These are phyloP conservation scores for Schizophyllum amplum DNA, from an alignment of 1,284 basidiomycete species.

Conservation along the genomic window DNA sequence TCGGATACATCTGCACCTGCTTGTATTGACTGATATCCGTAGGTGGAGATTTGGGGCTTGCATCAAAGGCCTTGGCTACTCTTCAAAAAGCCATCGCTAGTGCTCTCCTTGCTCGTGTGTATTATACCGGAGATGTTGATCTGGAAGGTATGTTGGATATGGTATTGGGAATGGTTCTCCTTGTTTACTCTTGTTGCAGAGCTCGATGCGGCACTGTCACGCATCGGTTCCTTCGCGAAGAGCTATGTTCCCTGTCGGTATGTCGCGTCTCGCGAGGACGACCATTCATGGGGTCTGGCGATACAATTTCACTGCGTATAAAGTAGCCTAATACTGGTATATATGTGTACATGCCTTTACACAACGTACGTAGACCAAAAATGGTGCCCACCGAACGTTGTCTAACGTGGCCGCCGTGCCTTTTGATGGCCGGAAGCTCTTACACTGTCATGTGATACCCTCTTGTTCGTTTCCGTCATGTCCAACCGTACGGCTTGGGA, in stretches of 20 bases:
- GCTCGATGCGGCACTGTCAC: not conserved
- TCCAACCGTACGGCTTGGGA: conserved; percentile 34
- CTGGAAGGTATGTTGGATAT: not conserved
- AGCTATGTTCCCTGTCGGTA: not conserved
- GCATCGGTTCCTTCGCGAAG: not conserved
- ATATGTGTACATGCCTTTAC: too few species aligned
- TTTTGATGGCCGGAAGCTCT: not conserved
- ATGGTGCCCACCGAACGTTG: not conserved
- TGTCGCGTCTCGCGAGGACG: not conserved
- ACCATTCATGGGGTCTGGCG: conserved; percentile 6
- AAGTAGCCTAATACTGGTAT: not conserved
- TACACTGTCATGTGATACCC: not conserved
- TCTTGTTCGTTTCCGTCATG: conserved; percentile 8
- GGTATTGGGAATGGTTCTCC: not conserved
- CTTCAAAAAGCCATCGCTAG: not conserved
- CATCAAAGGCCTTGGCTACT: not conserved
- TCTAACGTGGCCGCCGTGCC: not conserved
- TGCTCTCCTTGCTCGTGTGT: not conserved
- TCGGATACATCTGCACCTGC: not conserved
- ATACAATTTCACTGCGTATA: not conserved
- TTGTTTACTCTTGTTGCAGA: not conserved
- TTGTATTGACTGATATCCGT: not conserved
- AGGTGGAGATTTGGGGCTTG: not conserved
- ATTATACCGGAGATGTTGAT: not conserved
- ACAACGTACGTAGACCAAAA: too few species aligned